phyloP scores from a whole-genome alignment of 805 yeast species.

The Metschnikowia aberdeeniae region DNA sequence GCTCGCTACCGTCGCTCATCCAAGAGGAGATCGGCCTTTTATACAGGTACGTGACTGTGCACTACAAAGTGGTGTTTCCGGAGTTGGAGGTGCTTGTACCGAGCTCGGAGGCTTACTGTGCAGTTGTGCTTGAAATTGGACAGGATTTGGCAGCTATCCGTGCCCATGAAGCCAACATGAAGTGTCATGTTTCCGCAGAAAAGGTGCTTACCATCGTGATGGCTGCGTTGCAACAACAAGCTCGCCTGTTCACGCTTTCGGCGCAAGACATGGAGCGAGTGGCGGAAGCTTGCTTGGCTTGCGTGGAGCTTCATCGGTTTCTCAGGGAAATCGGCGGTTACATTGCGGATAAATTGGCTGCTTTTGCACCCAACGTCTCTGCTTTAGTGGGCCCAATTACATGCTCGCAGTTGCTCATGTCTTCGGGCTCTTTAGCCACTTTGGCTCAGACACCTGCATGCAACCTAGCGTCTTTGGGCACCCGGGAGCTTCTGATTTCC shows the following conservation, averaged over 20 bases:
- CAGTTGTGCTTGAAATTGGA: slow-evolving; percentile 48
- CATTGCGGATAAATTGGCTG: slow-evolving; percentile 52
- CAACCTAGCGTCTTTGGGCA: slow-evolving; percentile 76
- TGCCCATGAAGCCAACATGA: slow-evolving; percentile 32
- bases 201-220: slow-evolving; percentile 69
- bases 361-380: slow-evolving; percentile 76
- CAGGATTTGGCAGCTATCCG: slow-evolving; percentile 36
- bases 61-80: slow-evolving; percentile 61
- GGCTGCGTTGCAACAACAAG: slow-evolving; percentile 53
- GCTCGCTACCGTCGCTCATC: slow-evolving; percentile 51
- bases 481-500: slow-evolving; percentile 35
- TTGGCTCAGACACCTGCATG: slow-evolving; percentile 75
- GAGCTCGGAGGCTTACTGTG: slow-evolving; percentile 59
- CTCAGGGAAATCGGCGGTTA: slow-evolving; percentile 45
- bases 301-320: slow-evolving; percentile 43
- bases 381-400: slow-evolving; percentile 67
- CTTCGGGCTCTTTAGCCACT: slow-evolving; percentile 63
- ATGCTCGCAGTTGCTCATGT: slow-evolving; percentile 68
- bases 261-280: slow-evolving; percentile 36
- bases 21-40: slow-evolving; percentile 50
- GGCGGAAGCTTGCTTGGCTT: slow-evolving; percentile 42
- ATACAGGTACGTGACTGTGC: slow-evolving; percentile 45
- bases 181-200: slow-evolving; percentile 51
- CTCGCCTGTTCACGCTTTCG: slow-evolving; percentile 11
- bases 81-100: slow-evolving; percentile 64